Percentiles rank a stretch among this genome's conserved stretches.
Evolutionary conservation across 768 basidiomycete genomes (phyloP).

Genomic region (Kwoniella dendrophila): DNA sequence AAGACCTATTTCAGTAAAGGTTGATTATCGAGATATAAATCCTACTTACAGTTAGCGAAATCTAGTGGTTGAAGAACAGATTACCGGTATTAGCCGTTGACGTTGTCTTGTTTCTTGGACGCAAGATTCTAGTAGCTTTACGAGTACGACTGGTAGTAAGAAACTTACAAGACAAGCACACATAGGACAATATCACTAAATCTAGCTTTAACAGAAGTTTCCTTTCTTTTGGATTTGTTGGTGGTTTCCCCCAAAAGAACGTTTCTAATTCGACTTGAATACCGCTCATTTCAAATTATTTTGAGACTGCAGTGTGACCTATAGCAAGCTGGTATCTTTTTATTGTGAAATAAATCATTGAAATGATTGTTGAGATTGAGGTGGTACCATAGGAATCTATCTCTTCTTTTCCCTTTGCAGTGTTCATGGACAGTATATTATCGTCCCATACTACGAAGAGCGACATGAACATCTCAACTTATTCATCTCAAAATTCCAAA

Average conservation of each 20-base stretch:
- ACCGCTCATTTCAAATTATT: conserved; percentile 7
- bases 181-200: conserved; percentile 34
- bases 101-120: too few relatives aligned
- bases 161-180: conserved; percentile 35
- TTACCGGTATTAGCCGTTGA: not conserved
- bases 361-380: too few relatives aligned
- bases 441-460: too few relatives aligned
- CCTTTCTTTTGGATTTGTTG: conserved; percentile 28
- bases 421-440: too few relatives aligned
- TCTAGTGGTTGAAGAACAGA: conserved; percentile 1
- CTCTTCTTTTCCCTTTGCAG: too few relatives aligned
- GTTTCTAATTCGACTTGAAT: conserved; percentile 29
- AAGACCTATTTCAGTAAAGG: not conserved
- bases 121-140: not conserved
- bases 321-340: too few relatives aligned
- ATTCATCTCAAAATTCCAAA: too few relatives aligned
- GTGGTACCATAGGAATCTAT: too few relatives aligned
- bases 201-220: conserved; percentile 32
- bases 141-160: not conserved
- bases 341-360: too few relatives aligned
- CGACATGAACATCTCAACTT: too few relatives aligned
- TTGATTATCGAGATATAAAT: not conserved
- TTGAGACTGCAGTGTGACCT: too few relatives aligned
- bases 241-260: conserved; percentile 32
- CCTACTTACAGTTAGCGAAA: conserved; percentile 31